Percentiles rank a stretch among this genome's conserved stretches.
phyloP scores from a whole-genome alignment of 345 rosid genomes.

The Brassica juncea region DNA sequence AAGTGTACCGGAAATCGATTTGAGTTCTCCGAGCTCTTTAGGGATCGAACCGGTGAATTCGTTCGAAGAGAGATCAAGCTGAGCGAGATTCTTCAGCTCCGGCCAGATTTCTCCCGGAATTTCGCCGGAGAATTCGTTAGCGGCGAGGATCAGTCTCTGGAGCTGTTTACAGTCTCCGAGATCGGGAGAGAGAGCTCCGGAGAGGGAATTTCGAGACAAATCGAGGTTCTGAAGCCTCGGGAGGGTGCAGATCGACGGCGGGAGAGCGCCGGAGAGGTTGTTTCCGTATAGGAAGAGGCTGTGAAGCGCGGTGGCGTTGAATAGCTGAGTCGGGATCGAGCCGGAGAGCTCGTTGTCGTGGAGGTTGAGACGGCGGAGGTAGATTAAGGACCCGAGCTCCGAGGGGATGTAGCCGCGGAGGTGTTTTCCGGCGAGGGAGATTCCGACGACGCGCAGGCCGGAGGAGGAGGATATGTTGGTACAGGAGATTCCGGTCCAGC shows the following conservation, averaged over 20 bases:
- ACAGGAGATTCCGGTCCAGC: constrained; percentile 90
- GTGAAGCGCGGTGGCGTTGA: constrained; percentile 91
- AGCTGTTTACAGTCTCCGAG: constrained; percentile 72
- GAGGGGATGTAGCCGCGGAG: constrained; percentile 93
- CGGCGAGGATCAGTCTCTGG: constrained; percentile 73
- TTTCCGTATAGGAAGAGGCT: constrained; percentile 76
- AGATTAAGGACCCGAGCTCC: constrained; percentile 74
- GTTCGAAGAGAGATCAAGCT: constrained; percentile 84
- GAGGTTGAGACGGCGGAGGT: constrained; percentile 86
- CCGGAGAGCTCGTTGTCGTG: constrained; percentile 73
- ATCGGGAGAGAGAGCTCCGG: constrained; percentile 63
- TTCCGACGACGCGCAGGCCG: constrained; percentile 72
- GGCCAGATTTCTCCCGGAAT: constrained; percentile 87
- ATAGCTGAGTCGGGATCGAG: constrained; percentile 71
- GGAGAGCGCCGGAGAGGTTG: constrained; percentile 77
- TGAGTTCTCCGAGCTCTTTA: constrained; percentile 67
- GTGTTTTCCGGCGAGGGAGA: constrained; percentile 63
- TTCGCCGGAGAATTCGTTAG: constrained; percentile 62
- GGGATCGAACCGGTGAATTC: constrained; percentile 68
- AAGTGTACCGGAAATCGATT: constrained; percentile 69
- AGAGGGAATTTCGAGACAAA: constrained; percentile 74
- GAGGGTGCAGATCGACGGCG: constrained; percentile 72
- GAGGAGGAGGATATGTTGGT: constrained; percentile 61
- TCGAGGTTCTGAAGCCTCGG: constrained; percentile 88
- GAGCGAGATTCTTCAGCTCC: constrained; percentile 59